Conservation (phyloP, 2,329 filamentous ascomycete genomes). For the Gnomoniopsis smithogilvyi region DNA sequence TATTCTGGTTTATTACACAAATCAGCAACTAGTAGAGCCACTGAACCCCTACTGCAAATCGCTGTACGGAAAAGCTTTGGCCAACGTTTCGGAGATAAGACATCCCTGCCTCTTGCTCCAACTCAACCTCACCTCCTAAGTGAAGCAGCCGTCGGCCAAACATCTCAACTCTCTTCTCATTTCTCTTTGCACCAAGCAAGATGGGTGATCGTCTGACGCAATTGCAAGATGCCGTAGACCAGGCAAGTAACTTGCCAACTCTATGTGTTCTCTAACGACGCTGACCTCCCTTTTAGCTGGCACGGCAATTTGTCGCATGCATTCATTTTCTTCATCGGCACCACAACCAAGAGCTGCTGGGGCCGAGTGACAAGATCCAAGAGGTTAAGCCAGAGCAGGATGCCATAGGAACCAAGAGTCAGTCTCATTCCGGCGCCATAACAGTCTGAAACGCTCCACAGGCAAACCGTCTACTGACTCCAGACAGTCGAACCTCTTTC, state of each 20-base stretch:
- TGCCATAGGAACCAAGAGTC: slow-evolving; percentile 45
- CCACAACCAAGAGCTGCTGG: slow-evolving; percentile 62
- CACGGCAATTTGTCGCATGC: slow-evolving; percentile 65
- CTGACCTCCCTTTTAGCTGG: slow-evolving; percentile 44
- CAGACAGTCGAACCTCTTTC: slow-evolving; percentile 57
- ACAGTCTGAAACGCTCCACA: neutral
- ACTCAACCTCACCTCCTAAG: neutral
- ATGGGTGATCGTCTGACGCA: slow-evolving; percentile 80
- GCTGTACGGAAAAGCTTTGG: slow-evolving; percentile 5
- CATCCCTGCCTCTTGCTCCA: neutral
- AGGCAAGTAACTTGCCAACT: slow-evolving; percentile 48
- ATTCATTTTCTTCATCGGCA: slow-evolving; percentile 65
- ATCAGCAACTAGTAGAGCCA: neutral
- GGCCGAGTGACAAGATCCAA: slow-evolving; percentile 55
- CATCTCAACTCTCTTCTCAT: neutral
- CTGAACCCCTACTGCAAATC: neutral
- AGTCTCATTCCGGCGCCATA: neutral
- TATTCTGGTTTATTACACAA: no score
- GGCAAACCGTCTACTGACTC: slow-evolving; percentile 7
- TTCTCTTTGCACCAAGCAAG: slow-evolving; percentile 20
- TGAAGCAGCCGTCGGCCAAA: neutral
- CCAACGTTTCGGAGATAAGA: slow-evolving; percentile 3
- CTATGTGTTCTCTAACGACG: neutral
- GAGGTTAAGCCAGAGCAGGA: slow-evolving; percentile 53
- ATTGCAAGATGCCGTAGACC: slow-evolving; percentile 79